Evolutionary conservation across 108 stramenopile species (phyloP).

Genomic region (Nitzschia inconspicua): DNA sequence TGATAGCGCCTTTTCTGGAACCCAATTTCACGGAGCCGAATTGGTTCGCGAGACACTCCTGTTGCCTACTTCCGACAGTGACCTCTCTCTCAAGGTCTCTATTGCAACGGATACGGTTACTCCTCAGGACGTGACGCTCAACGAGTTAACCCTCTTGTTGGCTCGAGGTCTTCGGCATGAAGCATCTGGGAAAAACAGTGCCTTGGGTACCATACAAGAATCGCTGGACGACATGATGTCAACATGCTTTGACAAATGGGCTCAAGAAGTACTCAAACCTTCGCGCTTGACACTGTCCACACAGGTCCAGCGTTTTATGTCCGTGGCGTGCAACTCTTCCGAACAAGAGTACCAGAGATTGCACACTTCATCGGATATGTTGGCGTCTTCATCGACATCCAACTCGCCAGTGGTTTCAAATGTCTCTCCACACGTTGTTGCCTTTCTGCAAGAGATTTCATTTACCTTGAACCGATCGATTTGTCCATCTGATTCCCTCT

Average conservation of each 20-base stretch:
- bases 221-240: constrained; percentile 71
- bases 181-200: constrained; percentile 60
- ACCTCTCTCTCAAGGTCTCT: not conserved
- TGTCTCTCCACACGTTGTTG: constrained; percentile 68
- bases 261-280: constrained; percentile 46
- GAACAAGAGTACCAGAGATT: constrained; percentile 72
- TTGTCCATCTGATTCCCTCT: constrained; percentile 79
- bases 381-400: constrained; percentile 8
- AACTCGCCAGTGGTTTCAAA: constrained; percentile 36
- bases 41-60: constrained; percentile 84
- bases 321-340: constrained; percentile 37
- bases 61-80: constrained; percentile 24
- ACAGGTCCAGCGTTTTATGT: constrained; percentile 36
- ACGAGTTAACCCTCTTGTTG: constrained; percentile 77
- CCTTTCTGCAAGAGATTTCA: constrained; percentile 59
- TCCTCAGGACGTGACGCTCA: constrained; percentile 71
- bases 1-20: constrained; percentile 87
- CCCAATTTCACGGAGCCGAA: constrained; percentile 82
- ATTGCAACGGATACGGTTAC: constrained; percentile 17
- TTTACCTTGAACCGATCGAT: constrained; percentile 70
- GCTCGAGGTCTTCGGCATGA: constrained; percentile 83
- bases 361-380: constrained; percentile 6
- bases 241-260: constrained; percentile 74
- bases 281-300: constrained; percentile 29
- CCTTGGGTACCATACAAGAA: constrained; percentile 80